phyloP scores from a whole-genome alignment of 805 yeast species.

The Debaryomyces castellii region DNA sequence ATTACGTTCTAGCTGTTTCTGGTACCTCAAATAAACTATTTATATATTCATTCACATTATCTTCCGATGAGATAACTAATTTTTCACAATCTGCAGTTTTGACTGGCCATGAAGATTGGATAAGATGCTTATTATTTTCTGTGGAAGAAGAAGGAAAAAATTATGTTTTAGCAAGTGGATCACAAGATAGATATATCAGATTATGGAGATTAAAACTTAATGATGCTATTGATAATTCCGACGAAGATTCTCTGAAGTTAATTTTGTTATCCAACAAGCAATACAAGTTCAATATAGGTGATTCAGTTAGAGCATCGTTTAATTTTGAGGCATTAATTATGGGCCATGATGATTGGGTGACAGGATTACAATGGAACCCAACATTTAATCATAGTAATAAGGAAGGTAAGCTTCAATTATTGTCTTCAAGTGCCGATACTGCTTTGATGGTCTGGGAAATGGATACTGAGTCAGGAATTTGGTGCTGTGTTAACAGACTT shows the following conservation, averaged over 20 bases:
- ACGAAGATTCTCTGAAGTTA: conserved; percentile 52
- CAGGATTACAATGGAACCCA: conserved; percentile 81
- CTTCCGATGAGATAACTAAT: conserved; percentile 9
- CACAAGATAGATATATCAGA: conserved; percentile 90
- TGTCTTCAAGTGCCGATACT: conserved; percentile 91
- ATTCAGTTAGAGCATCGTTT: conserved; percentile 48
- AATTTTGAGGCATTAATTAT: conserved; percentile 89
- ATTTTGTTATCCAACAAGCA: conserved; percentile 68
- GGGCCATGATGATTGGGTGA: conserved; percentile 99
- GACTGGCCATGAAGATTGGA: conserved; percentile 97
- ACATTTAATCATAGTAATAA: conserved; percentile 6
- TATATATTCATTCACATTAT: conserved; percentile 47
- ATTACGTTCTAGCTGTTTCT: conserved; percentile 62
- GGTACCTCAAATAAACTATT: conserved; percentile 62
- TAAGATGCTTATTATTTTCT: conserved; percentile 67
- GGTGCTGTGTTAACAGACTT: conserved; percentile 77
- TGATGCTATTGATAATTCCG: conserved; percentile 54
- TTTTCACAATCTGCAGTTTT: conserved; percentile 51
- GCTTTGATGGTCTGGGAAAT: conserved; percentile 94
- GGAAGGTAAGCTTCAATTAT: conserved; percentile 48
- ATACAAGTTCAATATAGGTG: conserved; percentile 51
- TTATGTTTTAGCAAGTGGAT: conserved; percentile 78
- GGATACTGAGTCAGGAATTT: conserved; percentile 80
- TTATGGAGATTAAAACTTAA: conserved; percentile 75
- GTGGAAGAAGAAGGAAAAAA: conserved; percentile 47